Evolutionary conservation across 2,329 filamentous ascomycete genomes (phyloP).

Genomic region (Exophiala calicioides): DNA sequence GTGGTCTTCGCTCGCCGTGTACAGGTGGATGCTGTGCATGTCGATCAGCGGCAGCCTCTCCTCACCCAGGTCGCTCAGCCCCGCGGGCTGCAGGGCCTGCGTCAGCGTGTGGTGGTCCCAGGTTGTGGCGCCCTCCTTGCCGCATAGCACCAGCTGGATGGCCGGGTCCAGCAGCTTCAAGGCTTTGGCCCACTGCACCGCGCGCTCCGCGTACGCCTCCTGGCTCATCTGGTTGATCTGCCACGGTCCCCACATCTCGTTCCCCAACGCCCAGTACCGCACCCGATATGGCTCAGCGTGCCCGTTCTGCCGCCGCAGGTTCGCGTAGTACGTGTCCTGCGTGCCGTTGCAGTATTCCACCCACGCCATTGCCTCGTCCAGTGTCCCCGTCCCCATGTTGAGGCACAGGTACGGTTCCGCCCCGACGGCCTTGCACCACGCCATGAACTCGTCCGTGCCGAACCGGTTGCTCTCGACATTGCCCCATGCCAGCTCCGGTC

Average conservation of each 20-base stretch:
- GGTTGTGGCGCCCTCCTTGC: slow-evolving; percentile 65
- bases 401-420: slow-evolving; percentile 78
- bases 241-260: slow-evolving; percentile 65
- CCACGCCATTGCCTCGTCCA: slow-evolving; percentile 58
- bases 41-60: slow-evolving; percentile 57
- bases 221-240: slow-evolving; percentile 62
- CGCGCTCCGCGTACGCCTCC: slow-evolving; percentile 60
- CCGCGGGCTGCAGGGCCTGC: slow-evolving; percentile 60
- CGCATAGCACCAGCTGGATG: slow-evolving; percentile 71
- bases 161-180: slow-evolving; percentile 59
- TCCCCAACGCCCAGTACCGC: slow-evolving; percentile 85
- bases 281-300: slow-evolving; percentile 74
- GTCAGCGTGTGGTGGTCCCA: slow-evolving; percentile 77
- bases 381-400: slow-evolving; percentile 75
- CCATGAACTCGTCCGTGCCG: slow-evolving; percentile 83
- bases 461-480: slow-evolving; percentile 72
- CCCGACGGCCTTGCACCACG: slow-evolving; percentile 71
- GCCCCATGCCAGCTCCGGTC: slow-evolving; percentile 77
- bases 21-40: slow-evolving; percentile 80
- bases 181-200: slow-evolving; percentile 38
- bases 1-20: slow-evolving; percentile 62
- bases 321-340: slow-evolving; percentile 78
- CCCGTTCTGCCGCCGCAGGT: slow-evolving; percentile 74
- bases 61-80: slow-evolving; percentile 44
- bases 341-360: slow-evolving; percentile 83